A percentile compares a stretch with the other conserved stretches of the same genome.
Conservation (phyloP, 2,329 filamentous ascomycete genomes). For the Ceratocystis smalleyi region DNA sequence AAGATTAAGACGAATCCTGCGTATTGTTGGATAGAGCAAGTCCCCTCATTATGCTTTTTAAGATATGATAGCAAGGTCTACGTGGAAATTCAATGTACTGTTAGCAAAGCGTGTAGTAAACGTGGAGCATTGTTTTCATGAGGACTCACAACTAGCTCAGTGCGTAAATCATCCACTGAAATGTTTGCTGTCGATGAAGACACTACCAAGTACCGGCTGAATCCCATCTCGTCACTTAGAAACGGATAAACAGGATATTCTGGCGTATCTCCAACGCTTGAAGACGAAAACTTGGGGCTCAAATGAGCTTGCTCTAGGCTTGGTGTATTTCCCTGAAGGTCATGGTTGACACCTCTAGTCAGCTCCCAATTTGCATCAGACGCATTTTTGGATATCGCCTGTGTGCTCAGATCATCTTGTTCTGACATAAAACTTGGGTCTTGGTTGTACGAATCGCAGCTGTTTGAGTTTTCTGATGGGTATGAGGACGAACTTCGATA, state of each 20-base stretch:
- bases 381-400: neutral
- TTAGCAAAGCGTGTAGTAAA: neutral
- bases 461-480: neutral
- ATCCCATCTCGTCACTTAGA: conserved; percentile 1
- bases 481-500: neutral
- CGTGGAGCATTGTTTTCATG: neutral
- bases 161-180: neutral
- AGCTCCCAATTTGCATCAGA: neutral
- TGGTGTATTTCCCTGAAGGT: neutral
- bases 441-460: neutral
- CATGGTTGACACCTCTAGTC: neutral
- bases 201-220: neutral
- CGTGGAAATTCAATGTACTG: neutral
- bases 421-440: neutral
- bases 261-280: neutral
- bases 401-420: neutral
- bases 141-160: neutral
- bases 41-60: neutral
- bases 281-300: neutral
- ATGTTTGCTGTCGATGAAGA: neutral
- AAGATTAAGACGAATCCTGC: neutral
- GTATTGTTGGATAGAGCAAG: conserved; percentile 1
- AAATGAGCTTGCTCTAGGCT: neutral
- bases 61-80: neutral
- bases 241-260: neutral